Percentiles rank a stretch among this genome's conserved stretches.
These are phyloP conservation scores for Narthecium ossifragum DNA, from an alignment of 106 monocot genomes.

Conservation along the genomic window DNA sequence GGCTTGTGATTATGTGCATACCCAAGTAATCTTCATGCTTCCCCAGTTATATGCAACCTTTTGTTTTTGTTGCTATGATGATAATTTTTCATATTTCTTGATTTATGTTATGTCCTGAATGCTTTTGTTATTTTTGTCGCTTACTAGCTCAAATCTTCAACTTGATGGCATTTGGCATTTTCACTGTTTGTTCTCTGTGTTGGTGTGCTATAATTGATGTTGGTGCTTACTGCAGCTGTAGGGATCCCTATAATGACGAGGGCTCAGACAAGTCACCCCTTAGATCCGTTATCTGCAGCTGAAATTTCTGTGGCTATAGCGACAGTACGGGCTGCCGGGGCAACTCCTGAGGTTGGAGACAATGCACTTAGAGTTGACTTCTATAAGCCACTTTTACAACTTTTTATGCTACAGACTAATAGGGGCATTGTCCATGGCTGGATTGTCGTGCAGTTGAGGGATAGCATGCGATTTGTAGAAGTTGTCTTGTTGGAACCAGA, in stretches of 20 bases:
- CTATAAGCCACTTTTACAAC: not conserved
- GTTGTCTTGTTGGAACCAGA: slow-evolving; percentile 89
- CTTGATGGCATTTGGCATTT: not conserved
- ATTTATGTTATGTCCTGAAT: not conserved
- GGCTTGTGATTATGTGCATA: no score
- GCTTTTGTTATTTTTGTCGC: not conserved
- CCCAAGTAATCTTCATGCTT: no score
- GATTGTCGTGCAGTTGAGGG: slow-evolving; percentile 51
- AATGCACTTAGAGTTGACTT: not conserved
- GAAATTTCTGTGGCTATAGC: slow-evolving; percentile 95
- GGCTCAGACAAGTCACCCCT: slow-evolving; percentile 83
- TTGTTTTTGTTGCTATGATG: not conserved
- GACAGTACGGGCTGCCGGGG: slow-evolving; percentile 94
- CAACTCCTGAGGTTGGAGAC: slow-evolving; percentile 76
- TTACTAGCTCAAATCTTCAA: not conserved
- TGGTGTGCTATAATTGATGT: not conserved
- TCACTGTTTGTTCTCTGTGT: not conserved
- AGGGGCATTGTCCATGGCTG: not conserved
- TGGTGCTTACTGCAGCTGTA: slow-evolving; percentile 11
- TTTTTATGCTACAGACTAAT: not conserved
- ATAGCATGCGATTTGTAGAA: slow-evolving; percentile 98
- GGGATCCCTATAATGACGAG: slow-evolving; percentile 64
- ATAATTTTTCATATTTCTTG: not conserved
- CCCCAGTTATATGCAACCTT: not conserved
- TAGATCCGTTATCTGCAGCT: slow-evolving; percentile 93